Conservation (phyloP, 805 yeast species). For the Barnettozyma wickerhamii region DNA sequence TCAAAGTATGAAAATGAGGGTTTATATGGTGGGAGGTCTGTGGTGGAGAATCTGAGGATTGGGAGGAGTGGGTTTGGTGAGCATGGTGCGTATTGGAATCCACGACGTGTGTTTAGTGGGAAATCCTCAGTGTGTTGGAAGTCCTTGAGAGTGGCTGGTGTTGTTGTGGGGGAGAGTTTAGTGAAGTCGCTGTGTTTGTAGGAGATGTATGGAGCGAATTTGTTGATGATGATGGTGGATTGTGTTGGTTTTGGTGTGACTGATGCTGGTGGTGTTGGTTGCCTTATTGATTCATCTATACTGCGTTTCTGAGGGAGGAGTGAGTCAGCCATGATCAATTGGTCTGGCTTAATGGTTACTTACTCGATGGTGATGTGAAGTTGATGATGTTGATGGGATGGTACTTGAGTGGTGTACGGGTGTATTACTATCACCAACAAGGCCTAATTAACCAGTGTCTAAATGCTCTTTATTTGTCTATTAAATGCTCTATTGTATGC, state of each 20-base stretch:
- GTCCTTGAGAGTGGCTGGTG: conserved; percentile 6
- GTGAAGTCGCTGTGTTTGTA: conserved; percentile 21
- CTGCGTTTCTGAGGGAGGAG: conserved; percentile 7
- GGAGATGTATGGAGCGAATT: conserved; percentile 21
- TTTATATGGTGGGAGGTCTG: conserved; percentile 66
- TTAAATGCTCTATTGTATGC: no score
- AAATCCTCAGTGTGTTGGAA: conserved; percentile 63
- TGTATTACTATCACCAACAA: no score
- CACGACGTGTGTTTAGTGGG: conserved; percentile 67
- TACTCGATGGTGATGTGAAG: no score
- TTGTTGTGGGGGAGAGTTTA: conserved; percentile 9
- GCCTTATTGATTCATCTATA: conserved; percentile 2
- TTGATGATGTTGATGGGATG: no score
- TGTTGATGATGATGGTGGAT: conserved; percentile 12
- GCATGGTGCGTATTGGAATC: conserved; percentile 78
- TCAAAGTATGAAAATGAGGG: conserved; percentile 65
- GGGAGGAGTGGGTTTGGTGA: conserved; percentile 59
- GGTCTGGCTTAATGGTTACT: no score
- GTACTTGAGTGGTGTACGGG: no score
- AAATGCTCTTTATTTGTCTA: no score
- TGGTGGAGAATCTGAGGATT: conserved; percentile 58
- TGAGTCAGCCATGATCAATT: conserved; percentile 7
- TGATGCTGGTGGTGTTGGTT: neutral
- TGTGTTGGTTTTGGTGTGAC: conserved; percentile 1
- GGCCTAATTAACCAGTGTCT: no score